These are phyloP conservation scores for Uromyces viciae-fabae DNA, from an alignment of 1,284 basidiomycete species.

Conservation along the genomic window DNA sequence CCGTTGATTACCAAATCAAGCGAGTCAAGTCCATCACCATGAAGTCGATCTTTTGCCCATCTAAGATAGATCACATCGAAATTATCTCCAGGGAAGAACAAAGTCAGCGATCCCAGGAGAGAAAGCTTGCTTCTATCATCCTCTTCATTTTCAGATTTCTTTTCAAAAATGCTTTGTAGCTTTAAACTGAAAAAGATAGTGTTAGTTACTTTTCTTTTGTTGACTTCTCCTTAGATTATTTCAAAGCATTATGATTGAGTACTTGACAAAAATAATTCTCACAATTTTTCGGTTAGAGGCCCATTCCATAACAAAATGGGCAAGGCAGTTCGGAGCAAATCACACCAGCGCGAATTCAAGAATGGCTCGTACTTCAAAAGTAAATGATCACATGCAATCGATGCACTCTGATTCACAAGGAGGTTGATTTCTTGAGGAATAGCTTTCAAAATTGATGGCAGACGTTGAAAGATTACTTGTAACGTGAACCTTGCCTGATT, in stretches of 20 bases:
- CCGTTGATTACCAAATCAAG: slow-evolving; percentile 9
- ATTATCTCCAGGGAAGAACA: slow-evolving; percentile 11
- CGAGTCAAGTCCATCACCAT: slow-evolving; percentile 27
- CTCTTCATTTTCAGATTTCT: slow-evolving; percentile 12
- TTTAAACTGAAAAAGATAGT: slow-evolving; percentile 1
- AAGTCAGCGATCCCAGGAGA: slow-evolving; percentile 12
- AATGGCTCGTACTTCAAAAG: background rate
- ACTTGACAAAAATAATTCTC: no score
- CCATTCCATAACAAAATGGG: slow-evolving; percentile 3
- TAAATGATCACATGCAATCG: background rate
- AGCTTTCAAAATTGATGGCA: background rate
- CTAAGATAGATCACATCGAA: slow-evolving; percentile 13
- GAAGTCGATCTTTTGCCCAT: slow-evolving; percentile 23
- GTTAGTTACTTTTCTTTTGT: no score
- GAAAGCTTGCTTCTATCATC: slow-evolving; percentile 14
- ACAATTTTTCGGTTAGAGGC: slow-evolving; percentile 2
- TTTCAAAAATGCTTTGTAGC: background rate
- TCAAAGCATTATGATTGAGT: no score
- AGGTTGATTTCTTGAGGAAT: background rate
- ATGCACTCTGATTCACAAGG: background rate
- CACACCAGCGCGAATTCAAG: slow-evolving; percentile 4
- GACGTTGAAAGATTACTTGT: background rate
- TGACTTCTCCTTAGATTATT: no score
- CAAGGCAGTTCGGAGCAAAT: background rate
- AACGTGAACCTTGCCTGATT: slow-evolving; percentile 13